Conservation (phyloP, 345 rosid species). For the Euphorbia pulcherrima region DNA sequence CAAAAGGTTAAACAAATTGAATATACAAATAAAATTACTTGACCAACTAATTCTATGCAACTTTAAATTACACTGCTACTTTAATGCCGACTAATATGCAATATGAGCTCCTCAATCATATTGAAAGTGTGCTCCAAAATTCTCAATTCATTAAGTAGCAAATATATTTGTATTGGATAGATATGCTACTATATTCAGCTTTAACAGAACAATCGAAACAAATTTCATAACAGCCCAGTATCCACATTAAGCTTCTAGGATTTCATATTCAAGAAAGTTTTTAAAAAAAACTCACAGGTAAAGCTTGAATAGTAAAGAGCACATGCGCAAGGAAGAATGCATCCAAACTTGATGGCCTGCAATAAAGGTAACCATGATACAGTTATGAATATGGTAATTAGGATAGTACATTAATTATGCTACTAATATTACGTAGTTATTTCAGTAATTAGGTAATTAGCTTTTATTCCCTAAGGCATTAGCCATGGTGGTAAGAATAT, state of each 20-base stretch:
- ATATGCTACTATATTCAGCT: neutral
- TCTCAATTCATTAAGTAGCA: conserved; percentile 6
- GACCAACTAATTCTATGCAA: neutral
- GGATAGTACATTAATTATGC: too few species aligned
- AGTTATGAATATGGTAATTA: too few species aligned
- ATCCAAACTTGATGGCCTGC: conserved; percentile 93
- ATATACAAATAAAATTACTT: neutral
- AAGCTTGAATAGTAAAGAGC: conserved; percentile 60
- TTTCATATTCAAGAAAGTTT: conserved; percentile 3
- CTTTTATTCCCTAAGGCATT: too few species aligned
- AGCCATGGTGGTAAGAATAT: too few species aligned
- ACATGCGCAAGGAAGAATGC: conserved; percentile 66
- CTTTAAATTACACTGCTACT: neutral
- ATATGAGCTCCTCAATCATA: neutral
- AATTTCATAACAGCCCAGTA: conserved; percentile 1
- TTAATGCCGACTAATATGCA: neutral
- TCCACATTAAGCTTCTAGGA: conserved; percentile 2
- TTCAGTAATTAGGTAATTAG: too few species aligned
- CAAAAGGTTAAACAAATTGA: neutral
- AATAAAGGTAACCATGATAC: conserved; percentile 6
- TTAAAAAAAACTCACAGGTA: conserved; percentile 63
- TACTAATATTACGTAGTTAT: too few species aligned
- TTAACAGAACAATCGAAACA: neutral
- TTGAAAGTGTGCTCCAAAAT: neutral
- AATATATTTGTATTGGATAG: too few species aligned